Evolutionary conservation across 108 stramenopile genomes (phyloP).

Genomic region (Cyclotella cryptica): DNA sequence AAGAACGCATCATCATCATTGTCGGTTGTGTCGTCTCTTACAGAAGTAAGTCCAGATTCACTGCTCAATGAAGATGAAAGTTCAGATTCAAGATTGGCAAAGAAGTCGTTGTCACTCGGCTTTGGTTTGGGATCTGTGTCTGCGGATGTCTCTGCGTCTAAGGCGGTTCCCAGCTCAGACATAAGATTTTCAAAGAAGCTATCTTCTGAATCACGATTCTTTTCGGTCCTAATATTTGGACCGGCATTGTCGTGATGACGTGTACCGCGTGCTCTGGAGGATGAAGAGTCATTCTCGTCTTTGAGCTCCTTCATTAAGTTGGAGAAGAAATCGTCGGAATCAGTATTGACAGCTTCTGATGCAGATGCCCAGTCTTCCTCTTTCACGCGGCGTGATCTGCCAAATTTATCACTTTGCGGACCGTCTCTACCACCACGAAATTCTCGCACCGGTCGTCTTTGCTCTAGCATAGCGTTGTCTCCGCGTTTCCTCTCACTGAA

Average conservation of each 20-base stretch:
- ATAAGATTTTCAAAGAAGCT: constrained; percentile 64
- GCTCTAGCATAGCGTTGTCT: not conserved
- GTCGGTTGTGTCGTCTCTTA: not conserved
- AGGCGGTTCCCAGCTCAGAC: constrained; percentile 53
- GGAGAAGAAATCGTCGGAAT: constrained; percentile 61
- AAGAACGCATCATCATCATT: constrained; percentile 17
- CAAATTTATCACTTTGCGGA: constrained; percentile 6
- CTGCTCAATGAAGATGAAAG: constrained; percentile 61
- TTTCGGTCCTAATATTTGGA: constrained; percentile 12
- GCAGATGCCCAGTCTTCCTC: constrained; percentile 39
- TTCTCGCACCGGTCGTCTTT: constrained; percentile 19
- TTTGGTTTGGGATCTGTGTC: constrained; percentile 20
- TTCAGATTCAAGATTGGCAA: constrained; percentile 72
- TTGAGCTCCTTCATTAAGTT: constrained; percentile 62
- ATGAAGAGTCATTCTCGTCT: constrained; percentile 41
- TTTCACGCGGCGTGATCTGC: constrained; percentile 46
- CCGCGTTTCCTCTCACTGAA: constrained; percentile 8
- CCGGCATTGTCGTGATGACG: constrained; percentile 54
- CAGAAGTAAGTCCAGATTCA: constrained; percentile 9
- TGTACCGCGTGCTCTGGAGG: constrained; percentile 31
- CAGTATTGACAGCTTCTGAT: constrained; percentile 19
- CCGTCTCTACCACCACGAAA: not conserved
- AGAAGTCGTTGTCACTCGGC: constrained; percentile 78
- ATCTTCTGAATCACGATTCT: constrained; percentile 39
- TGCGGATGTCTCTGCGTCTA: constrained; percentile 26